Base-by-base conservation (phyloP, 257 asterid genomes). In the Fraxinus anomala region DNA sequence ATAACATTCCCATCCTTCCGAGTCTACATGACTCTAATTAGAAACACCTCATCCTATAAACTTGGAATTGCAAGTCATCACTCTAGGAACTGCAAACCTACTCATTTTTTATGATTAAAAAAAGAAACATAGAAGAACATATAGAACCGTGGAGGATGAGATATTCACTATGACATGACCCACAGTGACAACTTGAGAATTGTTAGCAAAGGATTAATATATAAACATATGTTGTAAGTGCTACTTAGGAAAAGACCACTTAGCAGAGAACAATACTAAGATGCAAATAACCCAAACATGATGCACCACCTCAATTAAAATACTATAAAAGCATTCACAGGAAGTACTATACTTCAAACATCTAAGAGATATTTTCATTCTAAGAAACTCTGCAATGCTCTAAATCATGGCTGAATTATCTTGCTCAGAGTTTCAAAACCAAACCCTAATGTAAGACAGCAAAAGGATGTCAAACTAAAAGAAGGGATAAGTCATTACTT, bases 401-500 rank as follows among this genome's bases (percentile, higher is more conserved):
- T 59, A 59, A 59, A 59, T 21, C 67, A 59, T 21, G 67, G 67
- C 67, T 59, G 31, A n/a, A 0, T n/a, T 51, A 63, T 49, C 37
- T 73, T 6, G 69, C 30, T 51, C 40, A 31, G 33, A 49, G 37
- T n/a, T 54, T 51, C 68, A 33, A 13, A 51, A 14, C 39, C 47
- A 73, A 54, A 73, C 49, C 14, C 76, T 11, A 16, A 73, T 49
- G 17, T 33, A 42, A 19, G 39, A 73, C 51, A 73, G 11, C 24
- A 13, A 9, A 42, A 40, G 4, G 42, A 73, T n/a, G 65, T 51
- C 51, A 79, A 65, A 63, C 6, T 17, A 68, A 76, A 76, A 30
- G 66, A 70, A 33, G 68, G 49, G 73, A 63, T 76, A 74, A 13
- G 49, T 44, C 13, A 56, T 36, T 90, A 96, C 99, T 96, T 96